These are phyloP conservation scores for Phytophthora brassicae DNA, from an alignment of 352 stramenopile genomes.

Conservation along the genomic window DNA sequence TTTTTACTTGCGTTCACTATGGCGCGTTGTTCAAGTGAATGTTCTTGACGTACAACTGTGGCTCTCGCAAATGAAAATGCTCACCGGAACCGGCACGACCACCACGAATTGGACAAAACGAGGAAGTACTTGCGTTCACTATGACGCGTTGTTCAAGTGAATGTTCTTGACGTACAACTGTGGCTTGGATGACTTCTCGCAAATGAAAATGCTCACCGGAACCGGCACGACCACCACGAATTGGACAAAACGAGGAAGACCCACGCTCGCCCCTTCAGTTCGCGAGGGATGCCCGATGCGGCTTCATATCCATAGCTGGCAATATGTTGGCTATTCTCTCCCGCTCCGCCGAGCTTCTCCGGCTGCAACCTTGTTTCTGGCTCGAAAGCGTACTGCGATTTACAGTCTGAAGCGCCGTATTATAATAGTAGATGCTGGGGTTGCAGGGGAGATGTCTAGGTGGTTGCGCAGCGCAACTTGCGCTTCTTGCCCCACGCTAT, in stretches of 20 bases:
- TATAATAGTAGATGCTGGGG: no score
- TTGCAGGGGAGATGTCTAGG: no score
- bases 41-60: slow-evolving; percentile 14
- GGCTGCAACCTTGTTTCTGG: slow-evolving; percentile 20
- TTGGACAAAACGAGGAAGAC: neutral
- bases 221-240: slow-evolving; percentile 2
- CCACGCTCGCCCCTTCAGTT: neutral
- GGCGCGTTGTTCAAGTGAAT: neutral
- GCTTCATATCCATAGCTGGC: neutral
- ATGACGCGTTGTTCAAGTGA: neutral
- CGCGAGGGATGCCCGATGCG: neutral
- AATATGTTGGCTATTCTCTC: slow-evolving; percentile 23
- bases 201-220: slow-evolving; percentile 18
- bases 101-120: neutral
- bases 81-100: slow-evolving; percentile 26
- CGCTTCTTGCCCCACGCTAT: no score
- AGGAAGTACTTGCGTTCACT: slow-evolving; percentile 10
- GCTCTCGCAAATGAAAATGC: neutral
- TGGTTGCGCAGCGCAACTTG: no score
- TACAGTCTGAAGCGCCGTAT: slow-evolving; percentile 16
- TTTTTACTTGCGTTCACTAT: slow-evolving; percentile 17
- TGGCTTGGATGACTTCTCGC: neutral
- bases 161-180: slow-evolving; percentile 13
- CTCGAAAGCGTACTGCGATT: slow-evolving; percentile 10
- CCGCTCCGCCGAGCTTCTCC: slow-evolving; percentile 10